Conservation (phyloP, 768 basidiomycete species). For the Imleria badia region DNA sequence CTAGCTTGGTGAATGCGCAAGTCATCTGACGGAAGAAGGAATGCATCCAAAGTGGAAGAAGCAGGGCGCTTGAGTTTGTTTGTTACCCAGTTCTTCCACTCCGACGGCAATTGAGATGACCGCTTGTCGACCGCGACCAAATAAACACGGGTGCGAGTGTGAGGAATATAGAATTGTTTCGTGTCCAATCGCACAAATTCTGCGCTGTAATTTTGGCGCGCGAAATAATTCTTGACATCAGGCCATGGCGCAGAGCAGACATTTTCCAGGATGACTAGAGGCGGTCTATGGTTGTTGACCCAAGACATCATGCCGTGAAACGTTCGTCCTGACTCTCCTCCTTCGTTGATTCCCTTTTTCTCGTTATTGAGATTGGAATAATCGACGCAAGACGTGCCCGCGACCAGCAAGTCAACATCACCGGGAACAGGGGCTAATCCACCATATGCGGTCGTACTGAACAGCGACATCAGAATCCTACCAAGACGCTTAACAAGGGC, state of each 20-base stretch:
- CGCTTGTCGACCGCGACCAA: slow-evolving; percentile 75
- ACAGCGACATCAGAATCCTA: slow-evolving; percentile 2
- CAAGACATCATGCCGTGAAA: slow-evolving; percentile 95
- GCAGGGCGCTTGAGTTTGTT: slow-evolving; percentile 76
- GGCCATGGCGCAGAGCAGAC: slow-evolving; percentile 91
- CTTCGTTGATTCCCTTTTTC: slow-evolving; percentile 84
- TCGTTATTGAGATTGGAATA: slow-evolving; percentile 95
- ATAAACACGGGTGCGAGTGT: slow-evolving; percentile 90
- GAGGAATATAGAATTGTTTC: slow-evolving; percentile 91
- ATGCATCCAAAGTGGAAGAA: slow-evolving; percentile 87
- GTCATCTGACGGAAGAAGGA: slow-evolving; percentile 88
- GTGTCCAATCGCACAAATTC: slow-evolving; percentile 70
- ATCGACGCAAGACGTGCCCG: slow-evolving; percentile 95
- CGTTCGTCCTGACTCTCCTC: slow-evolving; percentile 91
- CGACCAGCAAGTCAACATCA: slow-evolving; percentile 86
- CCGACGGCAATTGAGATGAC: slow-evolving; percentile 55
- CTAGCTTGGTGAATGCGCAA: slow-evolving; percentile 88
- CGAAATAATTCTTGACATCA: slow-evolving; percentile 73
- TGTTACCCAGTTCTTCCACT: slow-evolving; percentile 65
- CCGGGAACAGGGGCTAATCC: slow-evolving; percentile 83
- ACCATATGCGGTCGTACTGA: slow-evolving; percentile 90
- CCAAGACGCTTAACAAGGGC: background rate
- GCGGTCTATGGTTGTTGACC: slow-evolving; percentile 83
- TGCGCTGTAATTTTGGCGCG: slow-evolving; percentile 73
- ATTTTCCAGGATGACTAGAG: slow-evolving; percentile 93